Base-by-base conservation (phyloP, 495 filamentous ascomycete species). In the Xylaria curta region DNA sequence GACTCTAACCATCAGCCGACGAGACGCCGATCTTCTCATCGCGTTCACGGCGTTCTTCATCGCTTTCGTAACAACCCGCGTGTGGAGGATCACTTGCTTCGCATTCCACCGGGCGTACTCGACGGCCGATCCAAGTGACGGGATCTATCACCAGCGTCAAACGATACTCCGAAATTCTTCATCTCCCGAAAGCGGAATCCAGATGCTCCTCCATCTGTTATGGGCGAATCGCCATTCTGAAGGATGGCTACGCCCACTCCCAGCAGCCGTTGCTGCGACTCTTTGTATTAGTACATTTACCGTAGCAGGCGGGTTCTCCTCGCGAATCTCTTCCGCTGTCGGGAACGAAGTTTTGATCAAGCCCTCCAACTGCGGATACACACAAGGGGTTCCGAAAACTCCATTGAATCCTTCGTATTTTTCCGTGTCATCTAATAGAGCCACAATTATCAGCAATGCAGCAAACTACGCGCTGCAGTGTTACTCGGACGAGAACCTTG, bases 141-240 rank as follows among this genome's bases (percentile, higher is more conserved):
- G 68, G 3, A 24, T 74, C 10, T 53, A 74, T 26, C 72, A 74
- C 42, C 68, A 74, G 36, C 61, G 62, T 53, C 72, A 70, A 51
- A 46, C 49, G 10, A 61, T 53, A 19, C 6, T 53, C 19, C 49
- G 49, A 4, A 53, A 53, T 12, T n/a, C 49, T 9, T 53, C 68
- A 31, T 24, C 60, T 2, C 66, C 72, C 6, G 72, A 74, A 21
- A 38, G 40, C 54, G 67, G 72, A 8, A 47, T 74, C 4, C 19
- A 38, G 40, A 38, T 54, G 47, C 64, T 67, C 15, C 28, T 56
- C 28, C 2, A 10, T 15, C 6, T 67, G 21, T 1, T 56, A 17
- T 40, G 47, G 46, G 64, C 31, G 10, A 56, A 56, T 28, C 28
- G 49, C 12, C 13, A 31, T 28, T 67, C 64, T 0, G 42, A 56